Percentiles rank a stretch among this genome's conserved stretches.
phyloP scores from a whole-genome alignment of 2,329 filamentous ascomycete genomes.

The Clonostachys byssicola region DNA sequence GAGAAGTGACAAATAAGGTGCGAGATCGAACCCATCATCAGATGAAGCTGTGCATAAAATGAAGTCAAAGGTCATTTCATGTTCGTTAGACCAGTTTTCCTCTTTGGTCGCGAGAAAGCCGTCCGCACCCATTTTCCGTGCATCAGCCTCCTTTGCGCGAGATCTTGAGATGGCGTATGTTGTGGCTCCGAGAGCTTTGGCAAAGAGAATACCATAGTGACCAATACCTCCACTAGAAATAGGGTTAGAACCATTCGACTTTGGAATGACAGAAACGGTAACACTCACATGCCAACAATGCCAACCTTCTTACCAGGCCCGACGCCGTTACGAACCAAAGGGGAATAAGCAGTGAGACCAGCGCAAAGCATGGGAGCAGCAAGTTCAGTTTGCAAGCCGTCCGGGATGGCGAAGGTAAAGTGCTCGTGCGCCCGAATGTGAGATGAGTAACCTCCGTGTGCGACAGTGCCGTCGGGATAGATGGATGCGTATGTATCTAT shows the following conservation, averaged over 20 bases:
- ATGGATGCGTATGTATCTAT: slow-evolving; percentile 44
- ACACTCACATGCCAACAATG: slow-evolving; percentile 50
- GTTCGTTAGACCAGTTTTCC: slow-evolving; percentile 42
- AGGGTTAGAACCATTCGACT: no score
- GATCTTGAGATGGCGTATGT: slow-evolving; percentile 54
- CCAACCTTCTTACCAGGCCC: slow-evolving; percentile 70
- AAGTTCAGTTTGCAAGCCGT: slow-evolving; percentile 39
- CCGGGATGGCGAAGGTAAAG: slow-evolving; percentile 57
- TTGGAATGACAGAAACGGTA: neutral
- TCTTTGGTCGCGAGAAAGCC: slow-evolving; percentile 53
- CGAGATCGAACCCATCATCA: slow-evolving; percentile 48
- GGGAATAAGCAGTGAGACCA: slow-evolving; percentile 70
- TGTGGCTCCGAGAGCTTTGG: slow-evolving; percentile 58
- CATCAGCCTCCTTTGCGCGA: slow-evolving; percentile 51
- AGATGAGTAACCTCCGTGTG: slow-evolving; percentile 60
- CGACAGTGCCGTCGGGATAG: slow-evolving; percentile 53
- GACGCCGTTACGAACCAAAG: slow-evolving; percentile 60
- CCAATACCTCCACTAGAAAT: slow-evolving; percentile 58
- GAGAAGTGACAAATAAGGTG: slow-evolving; percentile 54
- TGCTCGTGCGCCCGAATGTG: slow-evolving; percentile 46
- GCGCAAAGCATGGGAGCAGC: slow-evolving; percentile 72
- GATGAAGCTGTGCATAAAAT: slow-evolving; percentile 56
- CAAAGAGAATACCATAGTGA: slow-evolving; percentile 64
- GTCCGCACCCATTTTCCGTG: slow-evolving; percentile 47
- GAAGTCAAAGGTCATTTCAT: slow-evolving; percentile 61